These are phyloP conservation scores for Pichia nakasei DNA, from an alignment of 805 yeast species.

Conservation along the genomic window DNA sequence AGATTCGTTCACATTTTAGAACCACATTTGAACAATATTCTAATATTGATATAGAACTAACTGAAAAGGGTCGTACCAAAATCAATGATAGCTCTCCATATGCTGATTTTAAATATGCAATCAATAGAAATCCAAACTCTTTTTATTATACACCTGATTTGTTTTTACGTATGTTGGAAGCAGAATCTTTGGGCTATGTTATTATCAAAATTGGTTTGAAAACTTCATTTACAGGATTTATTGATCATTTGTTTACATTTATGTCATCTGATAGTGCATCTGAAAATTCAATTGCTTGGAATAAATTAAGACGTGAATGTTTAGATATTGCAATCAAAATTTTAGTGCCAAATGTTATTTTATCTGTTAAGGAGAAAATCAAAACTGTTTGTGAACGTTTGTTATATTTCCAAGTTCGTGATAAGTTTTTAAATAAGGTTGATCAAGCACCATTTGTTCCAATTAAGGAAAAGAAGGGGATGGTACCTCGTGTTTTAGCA, in stretches of 20 bases:
- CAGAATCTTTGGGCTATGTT: slow-evolving; percentile 72
- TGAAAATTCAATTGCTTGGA: slow-evolving; percentile 74
- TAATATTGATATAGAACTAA: slow-evolving; percentile 60
- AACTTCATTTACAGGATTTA: slow-evolving; percentile 33
- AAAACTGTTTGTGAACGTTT: slow-evolving; percentile 67
- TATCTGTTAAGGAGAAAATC: slow-evolving; percentile 75
- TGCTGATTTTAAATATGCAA: slow-evolving; percentile 86
- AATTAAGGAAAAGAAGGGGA: slow-evolving; percentile 64
- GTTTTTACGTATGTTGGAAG: slow-evolving; percentile 83
- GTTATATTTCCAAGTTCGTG: slow-evolving; percentile 62
- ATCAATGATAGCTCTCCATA: slow-evolving; percentile 76
- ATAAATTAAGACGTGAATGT: slow-evolving; percentile 58
- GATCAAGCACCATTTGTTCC: slow-evolving; percentile 95
- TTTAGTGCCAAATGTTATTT: slow-evolving; percentile 56
- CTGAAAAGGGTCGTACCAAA: slow-evolving; percentile 73
- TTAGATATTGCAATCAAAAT: slow-evolving; percentile 60
- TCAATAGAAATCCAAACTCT: slow-evolving; percentile 69
- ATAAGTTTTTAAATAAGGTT: slow-evolving; percentile 56
- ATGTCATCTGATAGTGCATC: slow-evolving; percentile 73
- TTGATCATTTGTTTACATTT: slow-evolving; percentile 43
- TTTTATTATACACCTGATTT: slow-evolving; percentile 69
- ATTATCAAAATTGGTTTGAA: slow-evolving; percentile 52
- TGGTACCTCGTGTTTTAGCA: slow-evolving; percentile 76
- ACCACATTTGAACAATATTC: slow-evolving; percentile 56
- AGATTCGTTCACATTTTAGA: slow-evolving; percentile 63